Evolutionary conservation across 352 stramenopile genomes (phyloP).

Genomic region (Phytophthora melonis): DNA sequence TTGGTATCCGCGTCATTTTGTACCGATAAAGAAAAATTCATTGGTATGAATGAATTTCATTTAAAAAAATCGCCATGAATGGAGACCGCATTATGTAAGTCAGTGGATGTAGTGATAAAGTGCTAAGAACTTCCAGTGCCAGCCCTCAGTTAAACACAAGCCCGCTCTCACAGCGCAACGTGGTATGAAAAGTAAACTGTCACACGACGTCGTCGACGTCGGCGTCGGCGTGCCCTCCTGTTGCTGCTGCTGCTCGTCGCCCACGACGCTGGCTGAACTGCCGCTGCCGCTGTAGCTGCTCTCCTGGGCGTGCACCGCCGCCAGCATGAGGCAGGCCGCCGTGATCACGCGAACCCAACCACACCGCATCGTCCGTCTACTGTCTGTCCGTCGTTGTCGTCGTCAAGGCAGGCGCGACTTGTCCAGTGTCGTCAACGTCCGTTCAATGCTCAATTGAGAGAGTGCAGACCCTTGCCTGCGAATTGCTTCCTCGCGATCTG

Average conservation of each 20-base stretch:
- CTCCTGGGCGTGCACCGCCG: constrained; percentile 26
- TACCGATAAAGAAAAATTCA: too few relatives aligned
- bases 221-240: not conserved
- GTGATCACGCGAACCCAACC: constrained; percentile 30
- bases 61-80: too few relatives aligned
- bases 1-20: not conserved
- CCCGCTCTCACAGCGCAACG: too few relatives aligned
- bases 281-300: constrained; percentile 27
- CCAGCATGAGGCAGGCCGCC: constrained; percentile 32
- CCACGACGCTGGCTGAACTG: constrained; percentile 27
- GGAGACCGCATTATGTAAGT: too few relatives aligned
- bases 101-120: too few relatives aligned
- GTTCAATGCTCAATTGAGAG: too few relatives aligned
- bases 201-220: not conserved
- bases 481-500: constrained; percentile 17
- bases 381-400: not conserved
- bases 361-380: constrained; percentile 27
- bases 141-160: too few relatives aligned
- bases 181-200: too few relatives aligned
- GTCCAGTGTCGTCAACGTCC: not conserved
- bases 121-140: too few relatives aligned
- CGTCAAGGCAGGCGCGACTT: too few relatives aligned
- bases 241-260: constrained; percentile 27
- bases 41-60: too few relatives aligned
- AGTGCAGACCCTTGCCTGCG: too few relatives aligned